These are phyloP conservation scores for Phycomyces blakesleeanus DNA, from an alignment of 192 early-diverging fungal genomes.

Conservation along the genomic window DNA sequence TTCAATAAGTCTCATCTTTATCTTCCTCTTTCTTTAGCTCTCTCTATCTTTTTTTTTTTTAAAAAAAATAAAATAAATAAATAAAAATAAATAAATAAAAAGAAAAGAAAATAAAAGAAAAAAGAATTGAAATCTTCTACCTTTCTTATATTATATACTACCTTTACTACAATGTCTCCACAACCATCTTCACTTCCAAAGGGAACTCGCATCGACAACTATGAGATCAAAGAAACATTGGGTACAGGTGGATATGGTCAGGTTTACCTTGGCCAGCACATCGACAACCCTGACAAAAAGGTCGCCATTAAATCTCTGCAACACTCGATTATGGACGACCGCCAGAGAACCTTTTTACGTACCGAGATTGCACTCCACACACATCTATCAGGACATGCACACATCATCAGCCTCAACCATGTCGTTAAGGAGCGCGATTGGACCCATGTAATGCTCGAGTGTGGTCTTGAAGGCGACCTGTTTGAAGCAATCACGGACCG, in stretches of 20 bases:
- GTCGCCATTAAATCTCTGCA: conserved; percentile 74
- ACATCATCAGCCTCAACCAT: conserved; percentile 62
- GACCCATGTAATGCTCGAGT: conserved; percentile 70
- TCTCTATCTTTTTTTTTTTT: too few species aligned
- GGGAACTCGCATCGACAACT: conserved; percentile 35
- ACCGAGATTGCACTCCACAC: conserved; percentile 63
- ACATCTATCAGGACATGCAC: conserved; percentile 62
- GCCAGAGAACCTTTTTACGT: conserved; percentile 63
- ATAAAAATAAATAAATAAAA: too few species aligned
- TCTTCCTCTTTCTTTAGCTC: neutral
- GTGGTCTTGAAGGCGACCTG: conserved; percentile 88
- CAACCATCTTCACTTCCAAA: conserved; percentile 8
- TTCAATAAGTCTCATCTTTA: neutral
- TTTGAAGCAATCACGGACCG: conserved; percentile 90
- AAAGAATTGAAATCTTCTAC: too few species aligned
- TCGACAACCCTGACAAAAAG: conserved; percentile 44
- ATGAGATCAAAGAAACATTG: conserved; percentile 48
- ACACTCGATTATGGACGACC: conserved; percentile 54
- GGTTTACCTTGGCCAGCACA: conserved; percentile 64
- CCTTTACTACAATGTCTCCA: conserved; percentile 2
- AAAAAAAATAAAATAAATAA: too few species aligned
- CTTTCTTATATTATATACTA: too few species aligned
- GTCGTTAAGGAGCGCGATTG: conserved; percentile 64
- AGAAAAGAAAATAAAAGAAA: too few species aligned
- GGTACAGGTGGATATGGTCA: conserved; percentile 74